Evolutionary conservation across 768 basidiomycete species (phyloP).

Genomic region (Lactarius pseudohatsudake): DNA sequence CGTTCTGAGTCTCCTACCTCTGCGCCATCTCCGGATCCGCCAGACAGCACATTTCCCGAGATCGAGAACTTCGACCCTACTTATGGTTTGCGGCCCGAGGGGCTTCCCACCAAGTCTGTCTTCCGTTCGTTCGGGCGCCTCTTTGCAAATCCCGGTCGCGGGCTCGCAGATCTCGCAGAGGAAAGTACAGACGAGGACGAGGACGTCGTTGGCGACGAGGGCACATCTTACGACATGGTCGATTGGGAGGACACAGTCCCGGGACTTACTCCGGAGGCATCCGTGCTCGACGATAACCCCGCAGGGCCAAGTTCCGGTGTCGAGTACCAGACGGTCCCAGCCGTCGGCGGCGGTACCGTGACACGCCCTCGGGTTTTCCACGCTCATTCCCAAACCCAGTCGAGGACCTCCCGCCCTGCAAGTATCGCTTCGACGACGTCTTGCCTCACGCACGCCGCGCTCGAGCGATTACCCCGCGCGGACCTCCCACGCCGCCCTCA

Average conservation of each 20-base stretch:
- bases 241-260: conserved; percentile 68
- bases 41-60: conserved; percentile 48
- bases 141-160: conserved; percentile 63
- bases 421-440: conserved; percentile 24
- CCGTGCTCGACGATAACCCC: conserved; percentile 35
- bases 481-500: conserved; percentile 21
- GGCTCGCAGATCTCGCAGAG: conserved; percentile 78
- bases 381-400: conserved; percentile 73
- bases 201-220: conserved; percentile 38
- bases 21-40: conserved; percentile 30
- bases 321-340: conserved; percentile 87
- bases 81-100: conserved; percentile 92
- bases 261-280: conserved; percentile 47
- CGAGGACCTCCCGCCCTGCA: conserved; percentile 38
- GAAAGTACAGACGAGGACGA: conserved; percentile 51
- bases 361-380: conserved; percentile 84
- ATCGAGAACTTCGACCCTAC: conserved; percentile 95
- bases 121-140: conserved; percentile 78
- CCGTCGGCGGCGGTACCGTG: conserved; percentile 87
- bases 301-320: conserved; percentile 45
- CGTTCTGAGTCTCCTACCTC: conserved; percentile 36
- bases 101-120: conserved; percentile 78
- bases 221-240: conserved; percentile 56
- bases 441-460: conserved; percentile 18
- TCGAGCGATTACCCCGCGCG: conserved; percentile 9